A percentile compares a stretch with the other conserved stretches of the same genome.
Evolutionary conservation across 495 filamentous ascomycete species (phyloP).

Genomic region (Talaromyces wortmannii): DNA sequence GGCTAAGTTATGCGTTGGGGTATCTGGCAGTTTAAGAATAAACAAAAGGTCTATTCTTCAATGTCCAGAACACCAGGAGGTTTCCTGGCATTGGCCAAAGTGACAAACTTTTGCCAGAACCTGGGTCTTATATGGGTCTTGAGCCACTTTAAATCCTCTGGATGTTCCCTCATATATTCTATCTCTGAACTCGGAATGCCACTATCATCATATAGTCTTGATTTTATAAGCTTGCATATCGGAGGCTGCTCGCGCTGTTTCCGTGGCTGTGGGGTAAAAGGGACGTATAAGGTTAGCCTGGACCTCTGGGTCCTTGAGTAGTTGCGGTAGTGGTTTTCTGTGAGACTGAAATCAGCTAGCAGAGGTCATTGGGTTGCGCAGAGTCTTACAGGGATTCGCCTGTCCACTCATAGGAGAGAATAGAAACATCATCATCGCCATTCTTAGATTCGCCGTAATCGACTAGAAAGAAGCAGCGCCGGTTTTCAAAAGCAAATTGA

Average conservation of each 20-base stretch:
- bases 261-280: background rate
- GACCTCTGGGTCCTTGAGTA: background rate
- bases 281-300: slow-evolving; percentile 2
- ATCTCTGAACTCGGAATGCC: background rate
- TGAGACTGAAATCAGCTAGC: background rate
- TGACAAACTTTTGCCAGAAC: slow-evolving; percentile 3
- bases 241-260: background rate
- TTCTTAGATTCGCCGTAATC: slow-evolving; percentile 1
- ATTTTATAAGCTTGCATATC: background rate
- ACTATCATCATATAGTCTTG: background rate
- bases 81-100: background rate
- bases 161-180: slow-evolving; percentile 2
- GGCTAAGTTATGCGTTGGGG: too few relatives aligned
- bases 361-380: background rate
- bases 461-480: slow-evolving; percentile 4
- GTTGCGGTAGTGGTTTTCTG: background rate
- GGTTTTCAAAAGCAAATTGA: slow-evolving; percentile 6
- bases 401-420: slow-evolving; percentile 7
- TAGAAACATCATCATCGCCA: slow-evolving; percentile 5
- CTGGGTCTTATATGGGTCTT: slow-evolving; percentile 1
- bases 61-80: too few relatives aligned
- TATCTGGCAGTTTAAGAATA: too few relatives aligned
- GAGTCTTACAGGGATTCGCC: background rate
- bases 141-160: slow-evolving; percentile 5
- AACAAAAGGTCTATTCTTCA: too few relatives aligned